phyloP scores from a whole-genome alignment of 1,139 yeast genomes.

The Kodamaea arcana region DNA sequence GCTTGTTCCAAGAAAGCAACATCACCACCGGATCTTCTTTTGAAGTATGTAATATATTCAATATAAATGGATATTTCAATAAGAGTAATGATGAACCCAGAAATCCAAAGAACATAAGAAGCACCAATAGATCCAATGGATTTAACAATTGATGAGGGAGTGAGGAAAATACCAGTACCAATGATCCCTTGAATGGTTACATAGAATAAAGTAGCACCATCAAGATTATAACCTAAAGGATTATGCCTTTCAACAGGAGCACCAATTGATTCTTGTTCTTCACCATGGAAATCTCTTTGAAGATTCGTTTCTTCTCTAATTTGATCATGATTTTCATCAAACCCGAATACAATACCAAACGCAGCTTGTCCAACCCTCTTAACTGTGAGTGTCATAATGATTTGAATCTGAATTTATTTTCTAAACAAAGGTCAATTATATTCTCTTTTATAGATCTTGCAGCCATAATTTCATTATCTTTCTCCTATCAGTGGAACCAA shows the following conservation, averaged over 20 bases:
- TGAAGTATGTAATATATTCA: slow-evolving; percentile 37
- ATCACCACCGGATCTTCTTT: slow-evolving; percentile 39
- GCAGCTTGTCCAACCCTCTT: slow-evolving; percentile 3
- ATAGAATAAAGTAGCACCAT: slow-evolving; percentile 28
- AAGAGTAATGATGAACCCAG: slow-evolving; percentile 34
- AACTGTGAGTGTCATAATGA: slow-evolving; percentile 1
- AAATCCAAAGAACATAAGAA: slow-evolving; percentile 39
- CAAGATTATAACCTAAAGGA: slow-evolving; percentile 37
- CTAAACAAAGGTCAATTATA: not conserved
- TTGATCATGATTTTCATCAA: slow-evolving; percentile 5
- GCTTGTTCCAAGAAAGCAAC: slow-evolving; percentile 44
- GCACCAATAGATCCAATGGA: slow-evolving; percentile 42
- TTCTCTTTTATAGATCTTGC: too few relatives aligned
- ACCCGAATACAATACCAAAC: slow-evolving; percentile 8
- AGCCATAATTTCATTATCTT: too few relatives aligned
- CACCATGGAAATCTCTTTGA: not conserved
- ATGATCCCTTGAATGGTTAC: slow-evolving; percentile 38
- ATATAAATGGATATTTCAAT: slow-evolving; percentile 32
- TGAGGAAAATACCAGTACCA: slow-evolving; percentile 46
- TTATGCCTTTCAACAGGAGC: slow-evolving; percentile 37
- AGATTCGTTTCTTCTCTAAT: slow-evolving; percentile 3
- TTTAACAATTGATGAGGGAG: slow-evolving; percentile 33
- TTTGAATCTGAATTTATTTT: too few relatives aligned
- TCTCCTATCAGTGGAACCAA: too few relatives aligned
- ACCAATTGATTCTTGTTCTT: slow-evolving; percentile 21